Base-by-base conservation (phyloP, 306 rosid genomes). In the Pyrus betulifolia region DNA sequence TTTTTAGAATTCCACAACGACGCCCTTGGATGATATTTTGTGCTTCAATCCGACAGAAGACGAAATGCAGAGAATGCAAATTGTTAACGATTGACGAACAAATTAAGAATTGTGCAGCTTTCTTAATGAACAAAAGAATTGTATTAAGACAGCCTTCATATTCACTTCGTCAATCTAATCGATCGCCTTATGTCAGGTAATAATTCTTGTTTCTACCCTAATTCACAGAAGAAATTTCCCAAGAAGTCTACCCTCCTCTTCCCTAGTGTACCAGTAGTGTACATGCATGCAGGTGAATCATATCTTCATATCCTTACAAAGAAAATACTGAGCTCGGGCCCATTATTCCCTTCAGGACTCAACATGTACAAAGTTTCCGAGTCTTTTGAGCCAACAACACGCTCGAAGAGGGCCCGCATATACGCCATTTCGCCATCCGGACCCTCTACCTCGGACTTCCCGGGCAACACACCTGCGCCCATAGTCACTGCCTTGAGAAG, bases 401-500 rank as follows among this genome's bases (percentile, higher is more conserved):
- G 86, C 8, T 93, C 94, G 11, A 93, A 93, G 73, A 88, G 85
- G 17, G 94, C 91, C 11, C 96, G 74, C 82, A 93, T 81, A 78
- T 88, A 91, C 3, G 91, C 87, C 75, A 87, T 25, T 60, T 91
- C 96, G 0, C 81, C 88, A 23, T 93, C 92, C 0, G 78, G 78
- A 0, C 83, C 90, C 1, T 86, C 96, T 0, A 14, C 45, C 5
- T 86, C 88, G 0, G 86, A 70, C 40, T 74, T 82, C 38, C 85
- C 78, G 0, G 97, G 97, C 71, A 93, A 78, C 8, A 93, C 91
- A 2, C 96, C 97, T 5, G 94, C 98, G 4, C 97, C 97, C 98
- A 91, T 93, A 0, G 97, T 77, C 23, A 85, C 89, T 0, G 97
- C 84, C 79, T 76, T 89, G 2, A 93, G 91, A 46, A 84, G 49